Percentiles rank a stretch among this genome's conserved stretches.
Conservation (phyloP, 257 asterid species). For the Mitragyna speciosa region DNA sequence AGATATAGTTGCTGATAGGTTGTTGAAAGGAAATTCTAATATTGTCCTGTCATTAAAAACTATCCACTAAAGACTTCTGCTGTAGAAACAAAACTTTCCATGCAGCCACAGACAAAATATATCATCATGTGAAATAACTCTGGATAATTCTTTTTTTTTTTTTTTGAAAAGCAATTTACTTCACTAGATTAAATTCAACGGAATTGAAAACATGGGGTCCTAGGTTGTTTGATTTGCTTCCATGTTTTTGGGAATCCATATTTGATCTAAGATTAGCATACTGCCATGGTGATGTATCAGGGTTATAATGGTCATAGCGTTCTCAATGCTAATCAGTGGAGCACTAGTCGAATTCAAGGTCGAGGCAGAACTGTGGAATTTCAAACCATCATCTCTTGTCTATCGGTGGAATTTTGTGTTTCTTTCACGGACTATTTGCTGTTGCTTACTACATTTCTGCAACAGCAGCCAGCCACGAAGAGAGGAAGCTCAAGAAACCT, state of each 20-base stretch:
- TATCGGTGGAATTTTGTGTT: conserved; percentile 62
- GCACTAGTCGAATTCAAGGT: conserved; percentile 43
- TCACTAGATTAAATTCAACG: not conserved
- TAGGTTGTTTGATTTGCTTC: not conserved
- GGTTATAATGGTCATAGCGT: conserved; percentile 49
- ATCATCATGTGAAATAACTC: not conserved
- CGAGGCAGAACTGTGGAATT: conserved; percentile 62
- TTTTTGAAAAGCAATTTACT: too few relatives aligned
- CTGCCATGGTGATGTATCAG: conserved; percentile 23
- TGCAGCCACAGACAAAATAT: not conserved
- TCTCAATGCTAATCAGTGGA: conserved; percentile 55
- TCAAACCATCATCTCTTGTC: conserved; percentile 50
- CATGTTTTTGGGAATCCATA: not conserved
- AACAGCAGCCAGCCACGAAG: conserved; percentile 51
- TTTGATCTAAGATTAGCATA: not conserved
- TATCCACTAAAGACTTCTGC: not conserved
- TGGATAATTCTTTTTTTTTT: not conserved
- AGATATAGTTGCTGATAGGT: not conserved
- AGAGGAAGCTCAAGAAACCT: conserved; percentile 32
- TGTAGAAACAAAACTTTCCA: not conserved
- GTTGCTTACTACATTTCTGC: conserved; percentile 57
- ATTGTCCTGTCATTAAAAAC: not conserved
- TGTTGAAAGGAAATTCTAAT: not conserved
- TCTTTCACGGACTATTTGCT: conserved; percentile 59
- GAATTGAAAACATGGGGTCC: not conserved